Conservation (phyloP, 257 asterid genomes). For the Anisodus acutangulus region DNA sequence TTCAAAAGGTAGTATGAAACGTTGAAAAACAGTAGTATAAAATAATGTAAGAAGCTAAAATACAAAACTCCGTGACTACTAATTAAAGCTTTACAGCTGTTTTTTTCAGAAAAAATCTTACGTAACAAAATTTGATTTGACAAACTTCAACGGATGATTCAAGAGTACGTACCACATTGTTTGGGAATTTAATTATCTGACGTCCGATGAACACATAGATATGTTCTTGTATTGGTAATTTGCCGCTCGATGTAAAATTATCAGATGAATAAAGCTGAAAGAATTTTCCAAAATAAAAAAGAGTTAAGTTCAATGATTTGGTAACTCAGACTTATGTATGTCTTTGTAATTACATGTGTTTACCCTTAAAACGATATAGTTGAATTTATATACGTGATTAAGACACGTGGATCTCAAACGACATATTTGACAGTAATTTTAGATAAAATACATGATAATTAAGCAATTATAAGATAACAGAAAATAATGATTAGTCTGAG, state of each 20-base stretch:
- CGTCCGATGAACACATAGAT: neutral
- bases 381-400: too few species aligned
- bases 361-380: too few species aligned
- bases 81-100: slow-evolving; percentile 12
- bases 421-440: too few species aligned
- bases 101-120: neutral
- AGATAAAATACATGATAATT: too few species aligned
- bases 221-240: neutral
- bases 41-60: neutral
- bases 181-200: neutral
- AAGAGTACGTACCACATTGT: neutral
- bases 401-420: too few species aligned
- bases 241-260: neutral
- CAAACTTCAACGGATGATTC: neutral
- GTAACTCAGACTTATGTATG: neutral
- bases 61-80: slow-evolving; percentile 12
- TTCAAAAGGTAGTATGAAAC: slow-evolving; percentile 21
- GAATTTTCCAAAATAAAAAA: neutral
- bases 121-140: neutral
- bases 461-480: too few species aligned
- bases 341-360: neutral
- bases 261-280: neutral
- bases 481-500: too few species aligned
- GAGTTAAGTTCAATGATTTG: neutral
- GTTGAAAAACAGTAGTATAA: neutral